Conservation (phyloP, 768 basidiomycete genomes). For the Ramaria rubella region DNA sequence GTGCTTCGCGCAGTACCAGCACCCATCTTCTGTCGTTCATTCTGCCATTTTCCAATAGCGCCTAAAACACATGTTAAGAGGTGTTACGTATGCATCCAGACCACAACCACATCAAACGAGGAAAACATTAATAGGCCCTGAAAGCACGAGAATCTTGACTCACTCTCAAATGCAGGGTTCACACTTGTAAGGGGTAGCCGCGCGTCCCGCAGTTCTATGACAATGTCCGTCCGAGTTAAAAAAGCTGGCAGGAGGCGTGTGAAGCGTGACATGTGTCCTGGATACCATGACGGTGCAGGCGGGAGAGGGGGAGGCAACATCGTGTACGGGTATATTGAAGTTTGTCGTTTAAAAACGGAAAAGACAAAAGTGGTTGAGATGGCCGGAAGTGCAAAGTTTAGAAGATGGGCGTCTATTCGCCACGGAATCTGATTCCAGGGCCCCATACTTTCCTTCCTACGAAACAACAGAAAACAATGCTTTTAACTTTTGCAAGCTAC, state of each 20-base stretch:
- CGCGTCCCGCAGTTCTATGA: slow-evolving; percentile 91
- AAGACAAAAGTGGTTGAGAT: neutral
- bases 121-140: neutral
- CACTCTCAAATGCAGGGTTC: slow-evolving; percentile 83
- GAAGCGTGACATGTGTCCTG: slow-evolving; percentile 92
- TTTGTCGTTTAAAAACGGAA: neutral
- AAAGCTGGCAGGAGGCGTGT: slow-evolving; percentile 67
- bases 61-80: neutral
- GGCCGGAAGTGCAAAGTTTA: neutral
- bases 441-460: neutral
- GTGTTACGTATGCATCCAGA: neutral
- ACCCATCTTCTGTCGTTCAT: slow-evolving; percentile 5
- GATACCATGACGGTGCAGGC: slow-evolving; percentile 85
- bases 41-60: slow-evolving; percentile 8
- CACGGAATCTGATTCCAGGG: neutral
- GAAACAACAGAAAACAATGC: neutral
- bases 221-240: slow-evolving; percentile 78
- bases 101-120: neutral
- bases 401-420: neutral
- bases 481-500: neutral
- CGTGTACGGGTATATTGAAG: neutral
- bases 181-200: slow-evolving; percentile 91
- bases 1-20: slow-evolving; percentile 2
- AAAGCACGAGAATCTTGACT: slow-evolving; percentile 18
- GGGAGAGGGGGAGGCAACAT: slow-evolving; percentile 43